A percentile compares a stretch with the other conserved stretches of the same genome.
These are phyloP conservation scores for Lignosus rhinocerotis DNA, from an alignment of 1,284 basidiomycete species.

Conservation along the genomic window DNA sequence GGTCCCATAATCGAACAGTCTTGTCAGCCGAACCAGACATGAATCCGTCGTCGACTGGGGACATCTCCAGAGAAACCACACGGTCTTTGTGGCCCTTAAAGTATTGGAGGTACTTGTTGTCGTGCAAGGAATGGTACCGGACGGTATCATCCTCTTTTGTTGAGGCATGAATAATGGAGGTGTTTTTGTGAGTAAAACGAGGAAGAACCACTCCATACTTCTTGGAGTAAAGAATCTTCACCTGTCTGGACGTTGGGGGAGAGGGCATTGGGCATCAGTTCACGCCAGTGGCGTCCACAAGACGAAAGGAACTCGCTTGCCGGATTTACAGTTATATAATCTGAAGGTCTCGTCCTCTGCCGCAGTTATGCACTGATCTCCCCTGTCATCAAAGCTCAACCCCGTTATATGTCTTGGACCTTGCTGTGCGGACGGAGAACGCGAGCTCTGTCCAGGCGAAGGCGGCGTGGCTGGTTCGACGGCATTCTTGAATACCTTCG, in stretches of 20 bases:
- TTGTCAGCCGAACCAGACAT: constrained; percentile 93
- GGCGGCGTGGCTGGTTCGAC: constrained; percentile 62
- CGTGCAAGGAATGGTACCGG: constrained; percentile 92
- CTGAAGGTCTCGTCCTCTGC: constrained; percentile 94
- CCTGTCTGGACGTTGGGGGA: constrained; percentile 46
- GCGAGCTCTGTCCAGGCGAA: constrained; percentile 41
- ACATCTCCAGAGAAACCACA: constrained; percentile 90
- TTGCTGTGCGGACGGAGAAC: constrained; percentile 40
- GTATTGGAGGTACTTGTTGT: constrained; percentile 95
- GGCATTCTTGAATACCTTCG: constrained; percentile 84
- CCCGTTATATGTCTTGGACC: constrained; percentile 80
- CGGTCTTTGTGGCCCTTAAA: constrained; percentile 92
- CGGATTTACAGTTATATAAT: constrained; percentile 85
- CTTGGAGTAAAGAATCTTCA: constrained; percentile 85
- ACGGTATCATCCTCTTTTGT: constrained; percentile 96
- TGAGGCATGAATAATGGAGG: constrained; percentile 86
- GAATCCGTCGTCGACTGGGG: constrained; percentile 93
- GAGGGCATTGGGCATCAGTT: constrained; percentile 24
- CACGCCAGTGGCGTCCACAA: constrained; percentile 27
- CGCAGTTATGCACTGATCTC: constrained; percentile 84
- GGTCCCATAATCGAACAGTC: constrained; percentile 96
- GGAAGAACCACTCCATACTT: constrained; percentile 97
- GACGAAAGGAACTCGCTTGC: constrained; percentile 75
- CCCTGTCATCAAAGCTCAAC: constrained; percentile 88
- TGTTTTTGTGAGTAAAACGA: constrained; percentile 90